Base-by-base conservation (phyloP, 1,139 yeast genomes). In the Kurtzmaniella quercitrusa region DNA sequence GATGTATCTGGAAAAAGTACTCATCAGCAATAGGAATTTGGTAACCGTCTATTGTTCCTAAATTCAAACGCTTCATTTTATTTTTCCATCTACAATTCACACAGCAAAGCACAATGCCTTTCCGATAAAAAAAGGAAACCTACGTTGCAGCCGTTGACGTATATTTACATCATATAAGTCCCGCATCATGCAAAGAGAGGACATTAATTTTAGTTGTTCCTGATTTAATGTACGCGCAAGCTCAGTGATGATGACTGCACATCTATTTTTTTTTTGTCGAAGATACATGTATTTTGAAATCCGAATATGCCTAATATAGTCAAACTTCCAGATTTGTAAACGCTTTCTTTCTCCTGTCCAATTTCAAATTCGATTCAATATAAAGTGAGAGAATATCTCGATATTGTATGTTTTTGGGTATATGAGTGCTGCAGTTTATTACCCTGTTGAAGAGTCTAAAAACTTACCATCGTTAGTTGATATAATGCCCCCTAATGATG, bases 391-490 rank as follows among this genome's bases (percentile, higher is more conserved):
- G 14, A 4, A 27, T 27, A 27, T 27, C 31, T 27, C 31, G 23
- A 10, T n/a, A 27, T 27, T 11, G 14, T 10, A 6, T 27, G 31
- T 27, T 27, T 27, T 27, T 27, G 31, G 31, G 31, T 27, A 21
- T 19, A 36, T 36, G 38, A 36, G 38, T 36, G 38, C 38, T 17
- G 38, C 38, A 36, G 38, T 36, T 19, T 36, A 36, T 19, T 36
- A 36, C 19, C 38, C 38, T 17, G n/a, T n/a, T n/a, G 38, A 36
- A 36, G 38, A 36, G 16, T 12, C 25, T 21, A 36, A 36, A n/a
- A 36, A 36, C 16, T 36, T 36, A 36, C 38, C 38, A 36, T 19
- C 27, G 10, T 36, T 36, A 27, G 38, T 36, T 36, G 38, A 36
- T 17, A 36, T 36, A 17, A 36, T 36, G 38, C 38, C 16, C 15